Evolutionary conservation across 306 rosid genomes (phyloP).

Genomic region (cucumber (Cucumis sativus)): DNA sequence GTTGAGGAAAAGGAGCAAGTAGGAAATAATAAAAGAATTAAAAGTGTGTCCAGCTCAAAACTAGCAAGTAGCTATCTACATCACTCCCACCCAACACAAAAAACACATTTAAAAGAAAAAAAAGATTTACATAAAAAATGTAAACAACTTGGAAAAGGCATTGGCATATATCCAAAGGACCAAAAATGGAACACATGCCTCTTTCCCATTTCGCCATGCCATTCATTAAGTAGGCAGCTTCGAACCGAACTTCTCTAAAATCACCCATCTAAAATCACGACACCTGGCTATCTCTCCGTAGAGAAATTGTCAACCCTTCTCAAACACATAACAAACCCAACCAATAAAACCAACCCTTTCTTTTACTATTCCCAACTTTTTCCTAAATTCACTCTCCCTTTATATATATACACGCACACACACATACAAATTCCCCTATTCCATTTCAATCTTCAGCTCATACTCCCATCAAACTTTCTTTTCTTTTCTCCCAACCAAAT

Average conservation of each 20-base stretch:
- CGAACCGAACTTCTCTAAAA: slow-evolving; percentile 3
- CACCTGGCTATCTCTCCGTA: slow-evolving; percentile 24
- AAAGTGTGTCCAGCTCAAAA: not conserved
- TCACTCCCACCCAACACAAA: not conserved
- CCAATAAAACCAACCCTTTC: not conserved
- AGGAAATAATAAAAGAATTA: not conserved
- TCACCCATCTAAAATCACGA: slow-evolving; percentile 4
- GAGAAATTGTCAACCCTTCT: slow-evolving; percentile 31
- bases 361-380: not conserved
- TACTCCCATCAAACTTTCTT: not conserved
- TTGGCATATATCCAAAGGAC: not conserved
- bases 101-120: not conserved
- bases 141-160: not conserved
- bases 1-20: not conserved
- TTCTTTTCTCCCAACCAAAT: slow-evolving; percentile 9
- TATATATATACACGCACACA: not conserved
- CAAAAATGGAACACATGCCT: slow-evolving; percentile 15
- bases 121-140: not conserved
- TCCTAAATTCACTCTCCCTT: not conserved
- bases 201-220: slow-evolving; percentile 23
- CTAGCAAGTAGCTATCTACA: not conserved
- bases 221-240: slow-evolving; percentile 1
- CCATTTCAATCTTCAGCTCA: not conserved
- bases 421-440: not conserved
- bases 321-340: not conserved